Evolutionary conservation across 352 stramenopile genomes (phyloP), one percentile per base, ranked within the genome.

Genomic region (Chrysophaeum taylorii): DNA sequence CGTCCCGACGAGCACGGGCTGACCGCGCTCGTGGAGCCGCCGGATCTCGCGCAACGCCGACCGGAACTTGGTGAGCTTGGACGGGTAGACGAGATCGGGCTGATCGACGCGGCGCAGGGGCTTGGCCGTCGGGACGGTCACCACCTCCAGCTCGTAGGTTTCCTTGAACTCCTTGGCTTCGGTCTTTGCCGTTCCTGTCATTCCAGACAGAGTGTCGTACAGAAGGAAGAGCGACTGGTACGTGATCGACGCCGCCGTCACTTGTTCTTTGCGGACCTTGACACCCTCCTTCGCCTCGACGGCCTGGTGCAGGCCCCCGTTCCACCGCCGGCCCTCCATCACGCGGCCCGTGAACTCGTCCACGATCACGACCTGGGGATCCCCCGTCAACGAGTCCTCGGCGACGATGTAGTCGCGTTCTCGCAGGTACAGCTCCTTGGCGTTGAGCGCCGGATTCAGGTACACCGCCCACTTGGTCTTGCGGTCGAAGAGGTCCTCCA

Each of bases 331-430:
- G 67, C 75, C 74, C 31, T 66, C 41, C 74, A 79, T 79, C 71
- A 76, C 69, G 38, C 74, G 71, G 29, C 81, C 81, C 43, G 75
- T 86, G 73, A 86, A 86, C 48, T 77, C 68, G 73, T 86, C 81
- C 36, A 86, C 78, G 74, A 86, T 85, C 48, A 73, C 42, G 41
- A 83, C 75, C n/a, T n/a, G n/a, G n/a, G n/a, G n/a, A 41, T 75
- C 54, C 15, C 38, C 29, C 15, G 18, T 64, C 29, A n/a, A n/a
- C 48, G 18, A 78, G 67, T n/a, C n/a, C 60, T 68, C 39, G 50
- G 68, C 68, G 70, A 79, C 64, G 68, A 79, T 78, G 73, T 79
- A 79, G 71, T 79, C 62, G 67, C 73, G 45, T 39, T 79, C 75
- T 61, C 72, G 70, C 52, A 77, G 70, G 70, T 69, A 79, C 48